Percentiles rank a stretch among this genome's conserved stretches.
Conservation (phyloP, 75 land plant species). For the Chamaecyparis obtusa region DNA sequence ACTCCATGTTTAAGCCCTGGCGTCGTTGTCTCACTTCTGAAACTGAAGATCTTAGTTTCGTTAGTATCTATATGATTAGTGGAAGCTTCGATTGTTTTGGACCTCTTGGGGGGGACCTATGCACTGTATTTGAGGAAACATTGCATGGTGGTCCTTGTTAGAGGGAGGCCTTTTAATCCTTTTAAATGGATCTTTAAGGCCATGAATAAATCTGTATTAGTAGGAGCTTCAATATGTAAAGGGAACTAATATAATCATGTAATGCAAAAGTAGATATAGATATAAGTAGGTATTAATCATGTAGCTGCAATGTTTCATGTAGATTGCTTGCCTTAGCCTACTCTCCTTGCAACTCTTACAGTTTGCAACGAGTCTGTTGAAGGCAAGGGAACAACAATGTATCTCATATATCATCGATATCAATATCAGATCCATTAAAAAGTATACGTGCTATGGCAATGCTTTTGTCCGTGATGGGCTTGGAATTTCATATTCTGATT, state of each 20-base stretch:
- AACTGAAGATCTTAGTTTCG: not conserved
- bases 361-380: not conserved
- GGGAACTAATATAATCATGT: not conserved
- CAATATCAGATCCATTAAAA: conserved; percentile 1
- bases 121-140: conserved; percentile 3
- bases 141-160: conserved; percentile 1
- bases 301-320: conserved; percentile 1
- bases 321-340: not conserved
- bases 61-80: not conserved
- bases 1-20: conserved; percentile 1
- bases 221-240: not conserved
- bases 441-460: not conserved
- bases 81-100: conserved; percentile 5
- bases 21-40: not conserved
- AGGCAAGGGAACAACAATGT: not conserved
- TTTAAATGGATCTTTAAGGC: conserved; percentile 1
- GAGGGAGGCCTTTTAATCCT: not conserved
- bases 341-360: not conserved
- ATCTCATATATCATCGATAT: conserved; percentile 4
- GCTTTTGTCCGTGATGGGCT: not conserved
- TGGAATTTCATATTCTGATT: not conserved
- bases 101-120: not conserved
- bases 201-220: not conserved
- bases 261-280: not conserved
- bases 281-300: not conserved